Conservation (phyloP, 2,329 filamentous ascomycete species). For the Dactylellina sp. region DNA sequence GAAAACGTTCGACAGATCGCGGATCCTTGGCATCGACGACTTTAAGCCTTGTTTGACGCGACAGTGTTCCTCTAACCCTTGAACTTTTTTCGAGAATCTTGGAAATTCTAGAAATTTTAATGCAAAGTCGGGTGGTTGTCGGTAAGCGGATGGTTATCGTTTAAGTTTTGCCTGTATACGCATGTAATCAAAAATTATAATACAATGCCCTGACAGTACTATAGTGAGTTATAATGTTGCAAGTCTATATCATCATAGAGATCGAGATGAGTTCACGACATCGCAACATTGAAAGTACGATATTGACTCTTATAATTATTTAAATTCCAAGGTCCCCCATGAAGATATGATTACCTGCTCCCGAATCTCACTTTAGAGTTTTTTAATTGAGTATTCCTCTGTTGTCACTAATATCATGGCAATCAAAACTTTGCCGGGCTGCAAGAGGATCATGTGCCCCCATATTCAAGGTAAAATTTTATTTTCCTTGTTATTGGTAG, state of each 20-base stretch:
- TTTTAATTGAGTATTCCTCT: background rate
- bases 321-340: constrained; percentile 8
- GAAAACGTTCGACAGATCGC: background rate
- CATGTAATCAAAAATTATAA: no score
- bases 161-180: no score
- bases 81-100: background rate
- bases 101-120: background rate
- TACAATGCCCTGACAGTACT: no score
- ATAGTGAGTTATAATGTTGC: no score
- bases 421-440: background rate
- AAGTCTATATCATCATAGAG: no score
- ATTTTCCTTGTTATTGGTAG: background rate
- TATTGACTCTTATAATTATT: background rate
- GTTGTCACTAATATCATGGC: background rate
- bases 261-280: background rate
- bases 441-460: constrained; percentile 7
- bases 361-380: background rate
- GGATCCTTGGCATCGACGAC: background rate
- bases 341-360: background rate
- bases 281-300: no score
- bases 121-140: background rate
- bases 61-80: background rate
- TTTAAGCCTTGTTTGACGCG: background rate
- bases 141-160: no score
- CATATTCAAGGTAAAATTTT: constrained; percentile 5